Evolutionary conservation across 352 stramenopile genomes (phyloP), one percentile per base, ranked within the genome.

Genomic region (Aphanomyces cochlioides): DNA sequence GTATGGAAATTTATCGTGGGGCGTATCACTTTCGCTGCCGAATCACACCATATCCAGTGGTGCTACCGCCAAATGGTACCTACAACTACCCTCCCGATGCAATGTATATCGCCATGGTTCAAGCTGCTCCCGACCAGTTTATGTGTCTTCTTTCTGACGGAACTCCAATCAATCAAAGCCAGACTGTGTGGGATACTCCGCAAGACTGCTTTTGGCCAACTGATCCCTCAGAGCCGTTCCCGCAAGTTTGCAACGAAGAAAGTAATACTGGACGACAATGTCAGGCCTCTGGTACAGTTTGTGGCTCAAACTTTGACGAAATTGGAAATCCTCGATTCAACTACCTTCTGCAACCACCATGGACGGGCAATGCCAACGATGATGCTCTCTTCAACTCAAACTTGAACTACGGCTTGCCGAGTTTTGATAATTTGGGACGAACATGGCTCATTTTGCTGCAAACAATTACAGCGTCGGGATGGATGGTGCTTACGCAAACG

Each of bases 121-220:
- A 80, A 0, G 68, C 47, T 7, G 74, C 85, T 38, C 75, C 79
- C 1, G 47, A 34, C 3, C 47, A 69, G 2, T 92, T 73, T 72
- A 71, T 54, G 34, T 92, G 86, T 28, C 77, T 69, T 0, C 56
- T 82, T 48, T 37, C 54, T 7, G 43, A 61, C 54, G 54, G 54
- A 19, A 40, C 54, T 28, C 54, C 39, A 17, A 61, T 61, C 7
- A 45, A 28, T 39, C 17, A 61, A 17, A 28, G 39, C 19, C 39
- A 43, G 12, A 1, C 19, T 15, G 54, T 61, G 15, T 93, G 84
- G 86, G 74, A 71, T 47, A 80, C 47, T 0, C 73, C 85, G 4
- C 81, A 85, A 68, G 78, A 95, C 66, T 98, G 93, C 65, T 97
- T 96, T 66, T 98, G 93, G 93, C 92, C 92, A 8, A 82, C 98